Evolutionary conservation across 768 basidiomycete genomes (phyloP).

Genomic region (Tricholoma bakamatsutake): DNA sequence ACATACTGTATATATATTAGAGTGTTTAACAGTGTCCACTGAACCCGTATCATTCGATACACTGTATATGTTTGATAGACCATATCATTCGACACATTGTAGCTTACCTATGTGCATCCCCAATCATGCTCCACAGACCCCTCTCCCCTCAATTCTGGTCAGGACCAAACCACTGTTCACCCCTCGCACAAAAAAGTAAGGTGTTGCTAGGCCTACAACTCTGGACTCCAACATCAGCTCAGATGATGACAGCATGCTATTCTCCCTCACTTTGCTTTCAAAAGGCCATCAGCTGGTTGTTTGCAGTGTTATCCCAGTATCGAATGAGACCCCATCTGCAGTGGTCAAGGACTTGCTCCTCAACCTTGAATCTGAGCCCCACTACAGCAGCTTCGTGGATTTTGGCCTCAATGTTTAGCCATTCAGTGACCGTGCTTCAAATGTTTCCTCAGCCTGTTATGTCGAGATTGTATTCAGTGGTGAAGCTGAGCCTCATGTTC

Average conservation of each 20-base stretch:
- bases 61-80: no score
- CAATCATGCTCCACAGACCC: not conserved
- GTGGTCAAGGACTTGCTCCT: not conserved
- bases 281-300: conserved; percentile 1
- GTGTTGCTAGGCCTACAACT: not conserved
- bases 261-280: not conserved
- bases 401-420: not conserved
- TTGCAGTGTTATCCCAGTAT: not conserved
- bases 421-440: not conserved
- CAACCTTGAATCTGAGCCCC: not conserved
- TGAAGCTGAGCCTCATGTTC: not conserved
- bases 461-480: not conserved
- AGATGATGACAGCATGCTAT: not conserved
- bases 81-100: no score
- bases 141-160: not conserved
- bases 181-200: not conserved
- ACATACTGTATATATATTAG: no score
- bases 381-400: not conserved
- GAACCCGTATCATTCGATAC: no score
- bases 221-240: not conserved
- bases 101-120: no score
- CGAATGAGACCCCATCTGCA: not conserved
- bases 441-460: no score
- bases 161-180: not conserved
- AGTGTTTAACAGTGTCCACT: no score